phyloP scores from a whole-genome alignment of 2,329 filamentous ascomycete genomes.

The Canariomyces notabilis region DNA sequence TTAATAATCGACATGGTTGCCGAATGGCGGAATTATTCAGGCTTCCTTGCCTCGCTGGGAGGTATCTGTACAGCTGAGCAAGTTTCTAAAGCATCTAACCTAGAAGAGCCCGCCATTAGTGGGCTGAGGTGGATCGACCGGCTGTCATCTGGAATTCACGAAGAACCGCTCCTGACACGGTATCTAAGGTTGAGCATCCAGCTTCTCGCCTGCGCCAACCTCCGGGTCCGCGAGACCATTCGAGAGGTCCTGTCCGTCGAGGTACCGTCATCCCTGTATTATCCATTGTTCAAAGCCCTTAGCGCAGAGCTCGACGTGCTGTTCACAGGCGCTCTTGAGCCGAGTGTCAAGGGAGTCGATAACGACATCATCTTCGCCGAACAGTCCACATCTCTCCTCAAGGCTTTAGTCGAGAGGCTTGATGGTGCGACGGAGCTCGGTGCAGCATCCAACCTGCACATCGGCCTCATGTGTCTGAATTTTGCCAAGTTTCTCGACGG shows the following conservation, averaged over 20 bases:
- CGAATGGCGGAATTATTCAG: constrained; percentile 66
- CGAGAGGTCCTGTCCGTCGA: constrained; percentile 63
- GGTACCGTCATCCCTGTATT: constrained; percentile 56
- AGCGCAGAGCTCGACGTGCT: constrained; percentile 60
- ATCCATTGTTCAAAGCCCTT: constrained; percentile 59
- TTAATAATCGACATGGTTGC: too few species aligned
- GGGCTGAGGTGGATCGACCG: constrained; percentile 62
- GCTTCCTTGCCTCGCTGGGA: constrained; percentile 62
- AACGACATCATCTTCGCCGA: constrained; percentile 62
- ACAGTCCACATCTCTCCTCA: constrained; percentile 59
- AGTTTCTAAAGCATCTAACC: constrained; percentile 43
- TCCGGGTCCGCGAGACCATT: constrained; percentile 61
- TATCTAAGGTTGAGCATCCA: constrained; percentile 62
- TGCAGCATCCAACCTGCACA: constrained; percentile 57
- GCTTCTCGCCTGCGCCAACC: constrained; percentile 58
- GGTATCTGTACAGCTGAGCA: constrained; percentile 61
- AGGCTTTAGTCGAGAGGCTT: constrained; percentile 58
- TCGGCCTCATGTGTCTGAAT: constrained; percentile 58
- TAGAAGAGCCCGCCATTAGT: constrained; percentile 54
- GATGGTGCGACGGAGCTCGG: constrained; percentile 59
- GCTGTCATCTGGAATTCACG: constrained; percentile 52
- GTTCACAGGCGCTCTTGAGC: constrained; percentile 52
- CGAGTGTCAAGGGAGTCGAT: constrained; percentile 49
- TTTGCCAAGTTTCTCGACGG: constrained; percentile 63
- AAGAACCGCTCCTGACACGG: constrained; percentile 54